Evolutionary conservation across 2,329 filamentous ascomycete genomes (phyloP), one percentile per base, ranked within the genome.

Genomic region (Colletotrichum lupini): DNA sequence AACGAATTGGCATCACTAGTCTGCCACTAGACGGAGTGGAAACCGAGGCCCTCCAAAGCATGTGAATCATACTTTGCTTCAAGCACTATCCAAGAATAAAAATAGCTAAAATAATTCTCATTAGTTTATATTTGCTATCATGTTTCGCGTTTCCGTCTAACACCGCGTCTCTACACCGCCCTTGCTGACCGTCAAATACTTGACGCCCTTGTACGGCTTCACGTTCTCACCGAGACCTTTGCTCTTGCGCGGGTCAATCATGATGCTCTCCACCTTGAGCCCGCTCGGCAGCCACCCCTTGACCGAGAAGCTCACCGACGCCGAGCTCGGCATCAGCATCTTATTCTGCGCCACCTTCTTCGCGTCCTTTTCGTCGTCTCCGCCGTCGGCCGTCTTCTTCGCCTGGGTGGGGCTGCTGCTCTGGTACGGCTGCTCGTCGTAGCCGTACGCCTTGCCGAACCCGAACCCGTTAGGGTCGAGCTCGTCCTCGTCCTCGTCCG

Each of bases 201-300:
- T 99, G 76, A 99, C 97, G 1, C 97, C 97, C 84, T 98, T 99
- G 83, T 98, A 98, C 28, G 97, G 97, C 83, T 95, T 97, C 52
- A 98, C 91, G 2, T 93, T 91, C 76, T 97, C 95, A 0, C 95
- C 95, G 58, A 99, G 79, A 0, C 97, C 97, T 70, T 92, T 90
- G 82, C 94, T 97, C 84, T 92, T 95, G 81, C 94, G 92, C n/a
- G 90, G 86, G 80, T 95, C 87, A 77, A 95, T 82, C 79, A 91
- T 79, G 79, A 95, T 89, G 82, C 90, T 92, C 76, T 93, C 91
- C 35, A 93, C 87, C 80, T 88, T 92, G 61, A 93, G 85, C 4
- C 92, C 92, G 78, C 91, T 93, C 19, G 91, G 87, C 77, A 93
- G 79, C 90, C 91, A 93, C 5, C 91, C 91, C 81, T 92, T 92